Base-by-base conservation (phyloP, 208 protist species). In the Wallacemonas rigidus region DNA sequence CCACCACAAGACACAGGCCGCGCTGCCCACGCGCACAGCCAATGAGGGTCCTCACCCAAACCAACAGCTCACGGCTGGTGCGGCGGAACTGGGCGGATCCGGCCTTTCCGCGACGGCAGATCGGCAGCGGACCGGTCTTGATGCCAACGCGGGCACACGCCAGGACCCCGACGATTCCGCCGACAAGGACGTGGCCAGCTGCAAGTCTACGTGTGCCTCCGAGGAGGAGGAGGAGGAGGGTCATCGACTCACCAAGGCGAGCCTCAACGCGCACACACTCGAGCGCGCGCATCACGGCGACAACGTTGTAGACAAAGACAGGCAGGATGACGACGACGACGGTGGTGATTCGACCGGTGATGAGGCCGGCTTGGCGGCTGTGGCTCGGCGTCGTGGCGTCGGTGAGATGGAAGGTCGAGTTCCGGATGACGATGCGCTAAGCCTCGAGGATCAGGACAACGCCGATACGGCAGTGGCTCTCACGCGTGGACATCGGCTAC, bases 241-340 rank as follows among this genome's bases (percentile, higher is more conserved):
- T 9, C 50, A 43, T 5, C 4, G 43, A 44, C 53, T 15, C 26
- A 17, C 12, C 51, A 14, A 9, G 60, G 2, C 56, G 15, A 11
- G 56, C 45, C 67, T 57, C 9, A 47, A 40, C 47, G 48, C 47
- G 39, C 61, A 45, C 41, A n/a, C 76, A 7, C n/a, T 55, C 36
- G 53, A 74, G 67, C 53, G 67, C 75, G 6, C 55, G 71, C 38
- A 57, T 65, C 40, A 69, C 48, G 53, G 57, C 51, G 17, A n/a
- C 1, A 3, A 38, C 17, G 56, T 26, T 9, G 72, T 44, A 9
- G 65, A 58, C 26, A 39, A 48, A 9, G 67, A 48, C 26, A 45
- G 17, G 3, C 62, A 44, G 11, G 38, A 51, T 9, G 71, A 55
- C 41, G 61, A 48, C 8, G 72, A 53, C 8, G 50, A 68, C 26